Evolutionary conservation across 495 filamentous ascomycete genomes (phyloP).

Genomic region (Hyaloscypha variabilis): DNA sequence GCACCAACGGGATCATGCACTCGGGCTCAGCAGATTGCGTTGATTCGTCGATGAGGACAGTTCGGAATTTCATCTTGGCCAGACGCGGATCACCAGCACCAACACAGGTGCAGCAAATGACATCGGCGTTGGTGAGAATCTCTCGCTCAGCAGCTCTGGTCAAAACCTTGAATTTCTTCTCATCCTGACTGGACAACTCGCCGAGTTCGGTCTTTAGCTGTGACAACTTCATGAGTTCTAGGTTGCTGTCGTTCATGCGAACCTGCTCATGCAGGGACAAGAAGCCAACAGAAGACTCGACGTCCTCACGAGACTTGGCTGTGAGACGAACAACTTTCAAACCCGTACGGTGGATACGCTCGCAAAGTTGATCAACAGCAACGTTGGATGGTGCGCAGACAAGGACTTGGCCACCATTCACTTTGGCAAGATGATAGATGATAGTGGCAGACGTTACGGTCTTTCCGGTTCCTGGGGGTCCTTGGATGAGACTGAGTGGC

Average conservation of each 20-base stretch:
- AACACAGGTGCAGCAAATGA: conserved; percentile 99
- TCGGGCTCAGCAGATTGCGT: conserved; percentile 99
- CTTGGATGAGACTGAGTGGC: conserved; percentile 93
- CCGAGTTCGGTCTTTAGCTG: conserved; percentile 91
- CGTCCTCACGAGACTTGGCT: conserved; percentile 97
- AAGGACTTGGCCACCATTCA: conserved; percentile 91
- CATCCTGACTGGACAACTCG: conserved; percentile 92
- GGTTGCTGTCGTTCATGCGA: conserved; percentile 93
- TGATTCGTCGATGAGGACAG: conserved; percentile 96
- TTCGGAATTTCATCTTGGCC: conserved; percentile 95
- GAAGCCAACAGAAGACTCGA: conserved; percentile 94
- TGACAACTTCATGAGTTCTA: conserved; percentile 86
- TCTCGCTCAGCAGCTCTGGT: conserved; percentile 94
- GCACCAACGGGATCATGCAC: conserved; percentile 97
- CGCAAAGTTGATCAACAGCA: conserved; percentile 96
- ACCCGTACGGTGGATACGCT: conserved; percentile 93
- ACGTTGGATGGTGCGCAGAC: conserved; percentile 99
- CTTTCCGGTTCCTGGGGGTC: conserved; percentile 96
- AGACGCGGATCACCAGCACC: conserved; percentile 96
- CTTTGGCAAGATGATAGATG: conserved; percentile 95
- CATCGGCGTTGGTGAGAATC: conserved; percentile 93
- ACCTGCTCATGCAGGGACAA: conserved; percentile 96
- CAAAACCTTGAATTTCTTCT: conserved; percentile 96
- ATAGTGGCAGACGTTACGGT: conserved; percentile 99
- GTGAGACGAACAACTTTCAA: conserved; percentile 98